A percentile compares a stretch with the other conserved stretches of the same genome.
Evolutionary conservation across 177 flowering plant species (phyloP).

Genomic region (Tripterygium wilfordii): DNA sequence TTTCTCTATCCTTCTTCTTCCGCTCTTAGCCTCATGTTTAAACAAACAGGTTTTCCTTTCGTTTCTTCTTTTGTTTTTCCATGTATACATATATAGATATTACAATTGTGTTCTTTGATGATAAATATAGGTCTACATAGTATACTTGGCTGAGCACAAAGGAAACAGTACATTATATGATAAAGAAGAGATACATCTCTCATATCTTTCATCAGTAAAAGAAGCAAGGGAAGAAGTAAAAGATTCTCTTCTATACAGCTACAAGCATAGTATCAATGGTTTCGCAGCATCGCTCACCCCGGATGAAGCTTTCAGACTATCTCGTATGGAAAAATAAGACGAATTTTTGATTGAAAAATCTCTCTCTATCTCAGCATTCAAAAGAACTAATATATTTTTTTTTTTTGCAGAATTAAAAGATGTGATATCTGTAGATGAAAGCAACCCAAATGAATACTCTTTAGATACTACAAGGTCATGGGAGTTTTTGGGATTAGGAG

Average conservation of each 20-base stretch:
- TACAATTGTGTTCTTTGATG: background rate
- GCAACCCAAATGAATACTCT: slow-evolving; percentile 36
- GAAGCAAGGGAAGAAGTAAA: slow-evolving; percentile 52
- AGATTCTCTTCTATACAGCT: slow-evolving; percentile 74
- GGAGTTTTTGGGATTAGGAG: slow-evolving; percentile 59
- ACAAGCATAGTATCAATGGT: slow-evolving; percentile 89
- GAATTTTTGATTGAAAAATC: too few species aligned
- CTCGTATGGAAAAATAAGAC: too few species aligned
- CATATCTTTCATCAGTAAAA: slow-evolving; percentile 54
- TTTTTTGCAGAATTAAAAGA: slow-evolving; percentile 52
- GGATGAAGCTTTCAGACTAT: slow-evolving; percentile 56
- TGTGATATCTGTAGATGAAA: slow-evolving; percentile 53
- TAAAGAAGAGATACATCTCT: slow-evolving; percentile 22
- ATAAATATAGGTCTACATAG: slow-evolving; percentile 52
- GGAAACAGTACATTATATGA: slow-evolving; percentile 35
- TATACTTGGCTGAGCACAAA: slow-evolving; percentile 60
- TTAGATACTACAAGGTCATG: slow-evolving; percentile 90
- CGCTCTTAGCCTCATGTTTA: slow-evolving; percentile 18
- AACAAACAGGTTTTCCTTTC: slow-evolving; percentile 17
- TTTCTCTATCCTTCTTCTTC: slow-evolving; percentile 13
- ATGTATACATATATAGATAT: background rate
- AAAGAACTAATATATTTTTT: too few species aligned
- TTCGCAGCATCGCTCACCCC: slow-evolving; percentile 76
- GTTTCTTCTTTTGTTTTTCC: slow-evolving; percentile 1
- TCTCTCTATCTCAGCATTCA: too few species aligned